Evolutionary conservation across 2,329 filamentous ascomycete genomes (phyloP), one percentile per base, ranked within the genome.

Genomic region (Ophiostoma sp.): DNA sequence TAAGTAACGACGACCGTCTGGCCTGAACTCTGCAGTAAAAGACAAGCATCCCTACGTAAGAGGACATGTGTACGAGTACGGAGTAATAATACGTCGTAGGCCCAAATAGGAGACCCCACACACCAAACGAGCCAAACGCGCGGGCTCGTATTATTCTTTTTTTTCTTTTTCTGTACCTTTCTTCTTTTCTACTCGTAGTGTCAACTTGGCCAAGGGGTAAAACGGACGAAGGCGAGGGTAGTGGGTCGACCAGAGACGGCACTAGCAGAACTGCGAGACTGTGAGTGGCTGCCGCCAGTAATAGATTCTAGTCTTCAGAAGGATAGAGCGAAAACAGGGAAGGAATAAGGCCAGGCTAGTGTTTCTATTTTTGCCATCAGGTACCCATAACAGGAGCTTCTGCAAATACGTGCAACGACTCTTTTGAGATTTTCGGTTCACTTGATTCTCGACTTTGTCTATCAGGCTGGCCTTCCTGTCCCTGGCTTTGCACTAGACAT

Each of bases 321-420:
- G 27, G 27, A 27, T 27, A 27, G 27, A 3, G 12, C 27, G 18
- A 63, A 42, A 63, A 63, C 60, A 47, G 66, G 27, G 18, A 67
- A 67, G n/a, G 18, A 60, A 60, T 60, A 60, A 38, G 27, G 55
- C 49, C 63, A 67, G 41, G 47, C 66, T 58, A 68, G 64, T n/a
- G 45, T 41, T 69, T 69, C 67, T 69, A 69, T 69, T 69, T 69
- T 69, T 69, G 64, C 67, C 67, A 68, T 66, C 58, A 12, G 55
- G 42, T 44, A 44, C 27, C 27, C 27, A 12, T 44, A 38, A 60
- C 55, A 38, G 55, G 55, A 38, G 55, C 55, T 0, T 8, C 27
- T 38, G 49, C n/a, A 55, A 55, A 55, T 55, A 36, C 52, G n/a
- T 55, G 52, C 52, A 16, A 16, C 52, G 49, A 60, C 55, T 8